These are phyloP conservation scores for Curvularia sp. DNA, from an alignment of 2,329 filamentous ascomycete species.

Conservation along the genomic window DNA sequence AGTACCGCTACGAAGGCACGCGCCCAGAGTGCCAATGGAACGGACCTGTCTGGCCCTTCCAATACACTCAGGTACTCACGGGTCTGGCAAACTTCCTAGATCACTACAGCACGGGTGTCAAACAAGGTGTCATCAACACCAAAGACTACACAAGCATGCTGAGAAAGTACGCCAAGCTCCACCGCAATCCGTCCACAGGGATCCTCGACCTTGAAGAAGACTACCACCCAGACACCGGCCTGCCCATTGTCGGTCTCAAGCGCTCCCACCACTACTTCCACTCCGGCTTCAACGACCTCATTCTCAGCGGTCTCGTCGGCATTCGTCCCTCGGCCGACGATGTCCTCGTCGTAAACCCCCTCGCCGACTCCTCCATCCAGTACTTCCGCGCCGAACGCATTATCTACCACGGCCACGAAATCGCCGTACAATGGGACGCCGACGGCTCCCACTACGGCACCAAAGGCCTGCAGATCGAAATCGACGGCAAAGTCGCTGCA, in stretches of 20 bases:
- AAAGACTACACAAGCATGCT: constrained; percentile 50
- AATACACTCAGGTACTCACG: constrained; percentile 52
- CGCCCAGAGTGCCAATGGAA: constrained; percentile 56
- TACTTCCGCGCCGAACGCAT: constrained; percentile 55
- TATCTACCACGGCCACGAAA: constrained; percentile 52
- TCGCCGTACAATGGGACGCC: constrained; percentile 54
- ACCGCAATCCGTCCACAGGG: constrained; percentile 47
- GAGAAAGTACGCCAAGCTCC: constrained; percentile 50
- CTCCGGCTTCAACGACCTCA: constrained; percentile 53
- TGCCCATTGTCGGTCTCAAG: constrained; percentile 52
- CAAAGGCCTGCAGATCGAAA: constrained; percentile 45
- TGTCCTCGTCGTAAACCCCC: constrained; percentile 52
- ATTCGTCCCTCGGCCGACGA: constrained; percentile 51
- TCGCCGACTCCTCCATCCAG: constrained; percentile 43
- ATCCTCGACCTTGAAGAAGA: constrained; percentile 53
- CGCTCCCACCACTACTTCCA: constrained; percentile 57
- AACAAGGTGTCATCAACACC: constrained; percentile 31
- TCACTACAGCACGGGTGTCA: constrained; percentile 45
- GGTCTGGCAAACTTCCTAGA: constrained; percentile 55
- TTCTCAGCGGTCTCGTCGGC: constrained; percentile 53
- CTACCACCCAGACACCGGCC: constrained; percentile 54
- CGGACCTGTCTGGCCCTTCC: constrained; percentile 55
- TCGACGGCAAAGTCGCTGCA: constrained; percentile 46
- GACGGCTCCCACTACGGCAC: constrained; percentile 44
- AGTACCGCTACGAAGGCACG: constrained; percentile 51